phyloP scores from a whole-genome alignment of 2,329 filamentous ascomycete genomes.

The Lachnum nothofagi region DNA sequence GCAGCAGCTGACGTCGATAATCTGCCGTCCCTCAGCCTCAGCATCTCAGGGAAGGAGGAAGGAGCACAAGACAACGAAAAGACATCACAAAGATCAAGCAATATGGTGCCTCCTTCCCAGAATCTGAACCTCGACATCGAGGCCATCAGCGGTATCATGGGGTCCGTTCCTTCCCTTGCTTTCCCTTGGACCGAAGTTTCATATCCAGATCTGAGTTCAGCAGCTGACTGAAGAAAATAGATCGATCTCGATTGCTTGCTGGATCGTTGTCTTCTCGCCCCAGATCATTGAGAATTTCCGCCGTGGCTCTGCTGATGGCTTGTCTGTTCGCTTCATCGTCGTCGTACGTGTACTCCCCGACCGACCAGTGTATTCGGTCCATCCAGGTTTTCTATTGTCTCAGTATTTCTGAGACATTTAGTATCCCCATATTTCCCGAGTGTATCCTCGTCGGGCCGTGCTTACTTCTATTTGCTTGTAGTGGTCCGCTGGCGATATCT shows the following conservation, averaged over 20 bases:
- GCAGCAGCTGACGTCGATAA: no score
- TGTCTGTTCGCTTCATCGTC: slow-evolving; percentile 86
- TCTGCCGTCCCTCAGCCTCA: no score
- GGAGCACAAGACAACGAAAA: no score
- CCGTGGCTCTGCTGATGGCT: slow-evolving; percentile 75
- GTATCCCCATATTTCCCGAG: no score
- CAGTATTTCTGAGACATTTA: no score
- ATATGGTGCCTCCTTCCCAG: slow-evolving; percentile 45
- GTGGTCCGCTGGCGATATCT: slow-evolving; percentile 94
- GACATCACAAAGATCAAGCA: slow-evolving; percentile 2
- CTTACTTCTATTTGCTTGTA: no score
- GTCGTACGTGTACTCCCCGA: no score
- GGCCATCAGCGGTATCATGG: slow-evolving; percentile 87
- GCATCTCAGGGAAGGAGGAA: no score
- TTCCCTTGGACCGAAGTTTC: background rate
- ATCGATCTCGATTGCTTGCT: slow-evolving; percentile 89
- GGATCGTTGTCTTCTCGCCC: slow-evolving; percentile 95
- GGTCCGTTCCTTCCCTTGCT: slow-evolving; percentile 46
- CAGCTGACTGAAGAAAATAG: slow-evolving; percentile 39
- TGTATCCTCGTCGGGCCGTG: no score
- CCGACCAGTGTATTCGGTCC: no score
- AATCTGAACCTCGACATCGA: slow-evolving; percentile 72
- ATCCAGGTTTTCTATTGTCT: no score
- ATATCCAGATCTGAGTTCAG: background rate
- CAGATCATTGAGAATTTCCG: slow-evolving; percentile 96